Evolutionary conservation across 75 land plant genomes (phyloP), one percentile per base, ranked within the genome.

Genomic region (Cupressus sempervirens): DNA sequence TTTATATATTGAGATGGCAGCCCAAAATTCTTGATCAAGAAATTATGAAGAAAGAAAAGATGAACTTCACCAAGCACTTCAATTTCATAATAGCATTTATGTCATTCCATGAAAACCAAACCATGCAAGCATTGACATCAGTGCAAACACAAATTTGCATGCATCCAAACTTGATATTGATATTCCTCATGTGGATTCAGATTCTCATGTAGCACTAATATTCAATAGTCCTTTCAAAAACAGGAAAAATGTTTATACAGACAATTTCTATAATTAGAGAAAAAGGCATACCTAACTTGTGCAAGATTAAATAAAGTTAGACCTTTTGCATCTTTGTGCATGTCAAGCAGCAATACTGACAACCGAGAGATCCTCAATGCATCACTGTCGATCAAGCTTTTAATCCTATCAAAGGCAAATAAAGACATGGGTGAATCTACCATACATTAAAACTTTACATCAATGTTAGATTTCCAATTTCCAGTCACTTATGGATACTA

Each of bases 251-350:
- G 12, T 70, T 62, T 32, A 30, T 0, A 30, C 34, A 70, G 4
- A 70, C 32, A 32, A 30, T 70, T 32, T 34, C 9, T 6, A 0
- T 2, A 8, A 70, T 70, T 70, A 70, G 32, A 11, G 74, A 34
- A 70, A 70, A 70, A 30, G 74, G 11, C 74, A 70, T 67, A 97
- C 99, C 92, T 97, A 93, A 97, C 95, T 97, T 97, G 95, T 38
- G 98, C 98, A 88, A 97, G 91, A 50, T 94, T 89, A 65, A 96
- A 92, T 54, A 97, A 82, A 12, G 99, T 94, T 83, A 91, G 91
- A 48, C 97, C 99, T 88, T 97, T 97, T 8, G 94, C 98, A 90
- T 97, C 99, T 81, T 87, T 73, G 45, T 93, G 94, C 92, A 97
- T 90, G 87, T 96, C 99, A 54, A 97, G 76, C 74, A 97, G 58